phyloP scores from a whole-genome alignment of 108 stramenopile genomes.

The Stephanodiscus triporus region DNA sequence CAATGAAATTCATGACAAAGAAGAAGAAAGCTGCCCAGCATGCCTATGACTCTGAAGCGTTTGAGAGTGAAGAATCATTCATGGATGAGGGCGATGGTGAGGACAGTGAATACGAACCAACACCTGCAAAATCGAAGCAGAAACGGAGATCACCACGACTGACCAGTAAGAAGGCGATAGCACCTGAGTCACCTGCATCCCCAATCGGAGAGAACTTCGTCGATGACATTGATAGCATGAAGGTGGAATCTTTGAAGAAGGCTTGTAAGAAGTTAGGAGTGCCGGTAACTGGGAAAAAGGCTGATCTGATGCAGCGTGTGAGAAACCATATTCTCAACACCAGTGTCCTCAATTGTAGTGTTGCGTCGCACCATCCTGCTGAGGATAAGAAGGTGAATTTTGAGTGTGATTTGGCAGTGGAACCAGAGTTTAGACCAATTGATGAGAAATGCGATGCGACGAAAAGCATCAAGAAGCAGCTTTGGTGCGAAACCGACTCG shows the following conservation, averaged over 20 bases:
- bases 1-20: conserved; percentile 15
- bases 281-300: conserved; percentile 45
- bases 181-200: neutral
- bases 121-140: conserved; percentile 35
- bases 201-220: conserved; percentile 8
- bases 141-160: conserved; percentile 4
- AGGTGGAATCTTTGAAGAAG: conserved; percentile 30
- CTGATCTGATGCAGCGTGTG: conserved; percentile 37
- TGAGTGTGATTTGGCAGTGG: conserved; percentile 6
- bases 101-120: conserved; percentile 42
- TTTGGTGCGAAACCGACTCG: conserved; percentile 15
- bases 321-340: conserved; percentile 8
- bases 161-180: conserved; percentile 5
- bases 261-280: conserved; percentile 38
- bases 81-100: conserved; percentile 42
- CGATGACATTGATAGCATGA: conserved; percentile 29
- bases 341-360: neutral
- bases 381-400: conserved; percentile 37
- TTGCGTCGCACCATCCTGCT: neutral
- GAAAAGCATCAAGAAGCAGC: conserved; percentile 20
- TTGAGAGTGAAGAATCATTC: conserved; percentile 40
- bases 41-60: conserved; percentile 27
- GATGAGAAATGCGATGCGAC: conserved; percentile 12
- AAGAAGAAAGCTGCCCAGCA: conserved; percentile 15
- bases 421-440: conserved; percentile 1